Evolutionary conservation across 805 yeast species (phyloP), one percentile per base, ranked within the genome.

Genomic region (Monosporozyma yasuniensis): DNA sequence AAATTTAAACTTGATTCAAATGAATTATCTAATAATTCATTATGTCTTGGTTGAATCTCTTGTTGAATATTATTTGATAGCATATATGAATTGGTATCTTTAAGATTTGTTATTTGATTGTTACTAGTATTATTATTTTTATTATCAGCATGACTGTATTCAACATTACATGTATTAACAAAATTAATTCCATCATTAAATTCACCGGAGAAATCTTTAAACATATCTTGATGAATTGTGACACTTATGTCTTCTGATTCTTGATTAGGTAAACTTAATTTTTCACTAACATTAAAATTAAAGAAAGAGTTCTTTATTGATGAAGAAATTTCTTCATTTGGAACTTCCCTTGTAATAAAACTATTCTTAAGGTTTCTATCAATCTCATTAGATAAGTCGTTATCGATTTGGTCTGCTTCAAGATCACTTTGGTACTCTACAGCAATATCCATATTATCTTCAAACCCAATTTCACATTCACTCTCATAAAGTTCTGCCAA

Each of bases 321-420:
- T 10, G 42, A 12, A 4, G 27, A 39, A 9, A 21, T 19, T 11
- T 9, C n/a, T 2, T 39, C 42, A 16, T 18, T 23, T 0, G 53
- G 54, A 4, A 50, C 28, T 18, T 51, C 56, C 34, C 51, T 54
- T 2, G 56, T 54, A 3, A 57, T 51, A 16, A 52, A 55, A 49
- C 54, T 57, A n/a, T 55, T 51, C 10, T 54, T 52, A 8, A 60
- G 46, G 41, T 53, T 54, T 27, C 53, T 46, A 38, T 56, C 54
- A 28, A 58, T 56, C 32, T 56, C 59, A 14, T 50, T 52, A 3
- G 60, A 53, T 28, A 56, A 16, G 14, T 55, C 49, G 12, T 42
- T 46, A 23, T 53, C 56, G 32, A 53, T 39, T 9, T 12, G n/a
- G 10, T 53, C 50, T 9, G 50, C 53, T 5, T 47, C 53, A 14